Evolutionary conservation across 805 yeast species (phyloP).

Genomic region (Candida xyloterini): DNA sequence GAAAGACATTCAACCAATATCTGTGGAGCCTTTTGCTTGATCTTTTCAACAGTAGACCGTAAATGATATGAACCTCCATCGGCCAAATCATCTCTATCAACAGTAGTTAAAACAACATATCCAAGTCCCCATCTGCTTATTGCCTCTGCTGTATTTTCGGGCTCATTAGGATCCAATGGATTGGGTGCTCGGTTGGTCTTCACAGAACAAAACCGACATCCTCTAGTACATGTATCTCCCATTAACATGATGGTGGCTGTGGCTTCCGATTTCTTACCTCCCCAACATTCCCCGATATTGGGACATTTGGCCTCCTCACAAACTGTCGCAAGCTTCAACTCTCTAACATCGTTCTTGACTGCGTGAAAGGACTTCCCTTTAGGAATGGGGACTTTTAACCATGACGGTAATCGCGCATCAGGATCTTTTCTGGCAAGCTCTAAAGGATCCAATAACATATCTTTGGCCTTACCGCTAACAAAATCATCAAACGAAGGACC

Average conservation of each 20-base stretch:
- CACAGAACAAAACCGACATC: constrained; percentile 97
- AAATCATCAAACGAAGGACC: constrained; percentile 97
- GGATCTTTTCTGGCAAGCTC: constrained; percentile 69
- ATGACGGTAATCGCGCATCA: constrained; percentile 73
- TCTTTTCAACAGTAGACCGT: constrained; percentile 79
- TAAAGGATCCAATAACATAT: constrained; percentile 67
- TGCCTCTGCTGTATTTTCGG: constrained; percentile 97
- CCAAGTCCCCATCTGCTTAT: constrained; percentile 98
- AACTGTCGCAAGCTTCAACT: constrained; percentile 87
- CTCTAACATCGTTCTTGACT: constrained; percentile 82
- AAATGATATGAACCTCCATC: constrained; percentile 95
- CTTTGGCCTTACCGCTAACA: constrained; percentile 74
- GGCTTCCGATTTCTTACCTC: constrained; percentile 90
- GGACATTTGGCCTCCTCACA: constrained; percentile 99
- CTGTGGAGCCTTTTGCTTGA: constrained; percentile 85
- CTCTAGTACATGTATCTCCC: constrained; percentile 99
- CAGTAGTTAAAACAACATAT: constrained; percentile 94
- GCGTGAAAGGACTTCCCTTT: constrained; percentile 82
- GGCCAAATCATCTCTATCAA: constrained; percentile 88
- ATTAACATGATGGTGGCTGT: constrained; percentile 96
- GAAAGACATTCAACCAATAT: constrained; percentile 89
- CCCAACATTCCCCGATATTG: constrained; percentile 99
- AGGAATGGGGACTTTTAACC: constrained; percentile 97
- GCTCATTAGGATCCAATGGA: constrained; percentile 92
- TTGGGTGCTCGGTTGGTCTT: constrained; percentile 87